Evolutionary conservation across 371 early-diverging fungal genomes (phyloP), one percentile per base, ranked within the genome.

Genomic region (Mortierella sp.): DNA sequence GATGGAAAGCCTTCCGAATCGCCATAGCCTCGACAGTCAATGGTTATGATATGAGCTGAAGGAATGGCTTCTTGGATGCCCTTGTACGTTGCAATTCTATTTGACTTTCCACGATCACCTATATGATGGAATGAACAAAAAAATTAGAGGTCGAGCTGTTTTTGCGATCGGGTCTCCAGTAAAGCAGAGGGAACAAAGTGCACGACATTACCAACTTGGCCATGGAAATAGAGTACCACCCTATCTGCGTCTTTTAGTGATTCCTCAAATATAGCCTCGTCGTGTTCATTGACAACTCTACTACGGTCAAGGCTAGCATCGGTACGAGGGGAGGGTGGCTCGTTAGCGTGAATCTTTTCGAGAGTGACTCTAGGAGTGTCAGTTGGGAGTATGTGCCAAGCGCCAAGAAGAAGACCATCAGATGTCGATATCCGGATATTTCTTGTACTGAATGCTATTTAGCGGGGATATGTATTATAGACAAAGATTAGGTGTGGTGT

Each of bases 21-120:
- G 22, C 84, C 84, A 58, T 78, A 83, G 45, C 84, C 84, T 62
- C 84, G 49, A 69, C 79, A 83, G 32, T 83, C 84, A 26, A 83
- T 75, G 10, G 84, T 71, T 37, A 83, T 60, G 26, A 83, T 65
- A 43, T 83, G 84, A 1, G 84, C 79, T 20, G 68, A 63, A 3
- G 84, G 79, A 39, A 74, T 66, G 1, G 76, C 67, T n/a, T 62
- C 68, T 51, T 83, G 79, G 5, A 83, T 72, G 5, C 69, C 72
- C 39, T 78, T 74, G 62, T 83, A 83, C 2, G 79, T 72, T 39
- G 66, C 54, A 11, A 83, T 59, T 39, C 84, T 64, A 45, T 75
- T 83, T 16, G 71, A 62, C 22, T 74, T 79, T 12, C 79, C 79
- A 3, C 79, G 74, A 49, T 79, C 79, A n/a, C 75, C 79, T 74